A percentile compares a stretch with the other conserved stretches of the same genome.
These are phyloP conservation scores for Austroboletus rostrupii DNA, from an alignment of 1,284 basidiomycete genomes.

Conservation along the genomic window DNA sequence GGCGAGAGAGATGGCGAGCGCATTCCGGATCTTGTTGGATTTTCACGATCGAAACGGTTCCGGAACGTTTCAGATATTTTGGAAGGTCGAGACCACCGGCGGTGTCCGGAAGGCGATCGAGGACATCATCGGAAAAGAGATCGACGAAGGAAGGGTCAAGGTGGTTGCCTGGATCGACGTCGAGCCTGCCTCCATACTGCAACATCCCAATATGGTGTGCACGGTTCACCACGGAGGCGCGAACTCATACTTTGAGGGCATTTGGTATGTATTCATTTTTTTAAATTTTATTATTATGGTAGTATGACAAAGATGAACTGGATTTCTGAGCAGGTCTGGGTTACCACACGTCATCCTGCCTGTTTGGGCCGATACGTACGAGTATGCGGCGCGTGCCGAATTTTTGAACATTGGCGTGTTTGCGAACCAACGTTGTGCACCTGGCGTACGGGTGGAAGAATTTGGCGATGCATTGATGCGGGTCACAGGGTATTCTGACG, in stretches of 20 bases:
- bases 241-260: constrained; percentile 16
- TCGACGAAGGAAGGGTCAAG: constrained; percentile 1
- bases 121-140: background rate
- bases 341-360: constrained; percentile 2
- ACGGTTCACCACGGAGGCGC: constrained; percentile 17
- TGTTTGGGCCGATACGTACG: constrained; percentile 17
- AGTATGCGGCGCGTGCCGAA: constrained; percentile 9
- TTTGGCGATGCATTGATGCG: constrained; percentile 7
- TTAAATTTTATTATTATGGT: too few species aligned
- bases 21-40: background rate
- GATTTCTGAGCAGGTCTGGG: too few species aligned
- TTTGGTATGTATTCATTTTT: constrained; percentile 8
- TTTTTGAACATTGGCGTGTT: constrained; percentile 14
- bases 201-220: constrained; percentile 15
- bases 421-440: constrained; percentile 4
- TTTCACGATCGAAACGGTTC: background rate
- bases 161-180: constrained; percentile 10
- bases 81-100: background rate
- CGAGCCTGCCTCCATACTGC: constrained; percentile 11
- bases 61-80: background rate
- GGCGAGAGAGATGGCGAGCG: background rate
- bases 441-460: constrained; percentile 10
- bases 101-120: background rate
- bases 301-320: too few species aligned
- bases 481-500: constrained; percentile 5